A percentile compares a stretch with the other conserved stretches of the same genome.
Conservation (phyloP, 139 green algal species). For the Chlamydomonas sp. region DNA sequence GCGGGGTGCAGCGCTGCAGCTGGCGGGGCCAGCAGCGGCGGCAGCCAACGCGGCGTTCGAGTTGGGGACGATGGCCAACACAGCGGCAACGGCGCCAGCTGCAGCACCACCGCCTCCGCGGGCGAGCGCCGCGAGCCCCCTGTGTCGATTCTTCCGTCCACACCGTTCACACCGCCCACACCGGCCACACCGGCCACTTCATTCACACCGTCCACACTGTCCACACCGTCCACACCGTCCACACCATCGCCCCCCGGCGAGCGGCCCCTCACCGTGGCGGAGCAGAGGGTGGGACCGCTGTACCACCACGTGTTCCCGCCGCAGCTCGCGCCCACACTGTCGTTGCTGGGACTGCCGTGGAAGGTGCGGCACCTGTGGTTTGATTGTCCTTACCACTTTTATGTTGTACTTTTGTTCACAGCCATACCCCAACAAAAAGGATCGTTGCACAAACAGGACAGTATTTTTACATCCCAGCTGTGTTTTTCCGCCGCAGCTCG, state of each 20-base stretch:
- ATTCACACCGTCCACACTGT: too few relatives aligned
- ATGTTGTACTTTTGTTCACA: too few relatives aligned
- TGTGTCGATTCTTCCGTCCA: too few relatives aligned
- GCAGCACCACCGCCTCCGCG: too few relatives aligned
- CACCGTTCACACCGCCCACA: too few relatives aligned
- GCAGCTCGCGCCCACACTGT: constrained; percentile 40
- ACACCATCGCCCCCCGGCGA: neutral
- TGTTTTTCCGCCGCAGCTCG: constrained; percentile 50
- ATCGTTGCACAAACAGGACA: too few relatives aligned
- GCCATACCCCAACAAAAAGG: too few relatives aligned
- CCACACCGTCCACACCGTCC: too few relatives aligned
- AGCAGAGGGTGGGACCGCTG: constrained; percentile 50
- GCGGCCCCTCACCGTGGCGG: constrained; percentile 15
- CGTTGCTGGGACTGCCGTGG: constrained; percentile 71
- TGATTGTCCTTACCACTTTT: too few relatives aligned
- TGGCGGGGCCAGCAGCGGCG: neutral
- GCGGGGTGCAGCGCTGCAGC: constrained; percentile 13
- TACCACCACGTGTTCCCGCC: constrained; percentile 58
- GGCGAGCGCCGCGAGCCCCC: too few relatives aligned
- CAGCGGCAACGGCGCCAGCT: neutral
- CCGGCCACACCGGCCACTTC: too few relatives aligned
- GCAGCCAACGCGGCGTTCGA: neutral
- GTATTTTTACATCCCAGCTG: too few relatives aligned
- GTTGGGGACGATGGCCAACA: neutral
- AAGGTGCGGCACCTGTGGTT: constrained; percentile 42